Base-by-base conservation (phyloP, 495 filamentous ascomycete species). In the Podospora anserina region DNA sequence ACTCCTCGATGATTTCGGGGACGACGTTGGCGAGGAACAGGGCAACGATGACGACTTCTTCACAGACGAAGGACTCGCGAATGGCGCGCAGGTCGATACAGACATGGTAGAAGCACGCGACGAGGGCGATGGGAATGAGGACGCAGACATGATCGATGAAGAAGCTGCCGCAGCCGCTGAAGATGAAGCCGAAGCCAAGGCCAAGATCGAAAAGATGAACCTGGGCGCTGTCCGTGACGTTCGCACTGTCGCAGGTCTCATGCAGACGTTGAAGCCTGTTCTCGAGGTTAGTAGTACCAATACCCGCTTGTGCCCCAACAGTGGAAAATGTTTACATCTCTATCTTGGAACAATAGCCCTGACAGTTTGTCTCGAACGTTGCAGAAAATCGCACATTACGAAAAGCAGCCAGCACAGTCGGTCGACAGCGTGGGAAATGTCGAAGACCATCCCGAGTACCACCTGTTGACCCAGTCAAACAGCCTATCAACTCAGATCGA, bases 1-100 rank as follows among this genome's bases (percentile, higher is more conserved):
- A 73, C 82, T 95, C 23, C 86, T 96, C 60, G 91, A 93, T 70
- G 96, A 98, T 78, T 97, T 98, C 71, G 94, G 93, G 69, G 92
- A 89, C 61, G 86, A 89, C 66, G 82, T 80, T 53, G 87, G 87
- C 61, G 82, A 86, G 5, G 79, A 84, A 58, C 55, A 58, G n/a
- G 55, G 23, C 23, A 58, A 84, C 65, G 82, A 84, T 30, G 80
- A 79, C 44, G 78, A 78, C 39, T 75, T 85, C 61, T 76, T 75
- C 55, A 78, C 74, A 32, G 76, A 77, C 54, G 67, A 72, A 28
- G 71, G 63, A 9, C 56, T 72, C 2, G 60, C 69, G 59, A 68
- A 66, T 44, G 69, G 71, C 66, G 39, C 63, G 1, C 39, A 64
- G 28, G 61, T 70, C 55, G 78, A 76, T 69, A 74, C 71, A 58